Evolutionary conservation across 495 filamentous ascomycete species (phyloP).

Genomic region (Pseudoneurospora amorphoporcata): DNA sequence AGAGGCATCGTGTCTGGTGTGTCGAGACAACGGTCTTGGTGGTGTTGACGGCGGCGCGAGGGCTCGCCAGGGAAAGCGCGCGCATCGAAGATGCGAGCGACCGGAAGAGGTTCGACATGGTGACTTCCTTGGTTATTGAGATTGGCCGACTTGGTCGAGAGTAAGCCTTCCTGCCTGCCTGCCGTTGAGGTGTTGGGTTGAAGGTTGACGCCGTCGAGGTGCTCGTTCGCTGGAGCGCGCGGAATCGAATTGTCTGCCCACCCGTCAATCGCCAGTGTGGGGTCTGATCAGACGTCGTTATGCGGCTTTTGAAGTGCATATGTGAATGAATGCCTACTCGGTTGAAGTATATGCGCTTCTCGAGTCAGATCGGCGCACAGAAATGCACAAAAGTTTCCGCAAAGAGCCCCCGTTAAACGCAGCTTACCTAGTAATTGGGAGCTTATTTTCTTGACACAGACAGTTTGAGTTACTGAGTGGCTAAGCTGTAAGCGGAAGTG

Average conservation of each 20-base stretch:
- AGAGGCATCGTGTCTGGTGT: conserved; percentile 23
- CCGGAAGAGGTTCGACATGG: neutral
- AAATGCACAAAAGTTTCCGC: neutral
- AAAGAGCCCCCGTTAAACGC: neutral
- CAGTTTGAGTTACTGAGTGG: neutral
- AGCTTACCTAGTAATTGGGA: neutral
- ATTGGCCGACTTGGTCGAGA: neutral
- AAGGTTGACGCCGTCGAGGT: neutral
- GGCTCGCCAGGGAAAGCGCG: conserved; percentile 26
- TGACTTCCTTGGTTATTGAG: neutral
- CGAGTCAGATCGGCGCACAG: neutral
- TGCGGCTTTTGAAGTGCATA: neutral
- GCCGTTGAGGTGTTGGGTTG: neutral
- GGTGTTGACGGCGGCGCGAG: conserved; percentile 1
- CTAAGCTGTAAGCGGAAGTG: neutral
- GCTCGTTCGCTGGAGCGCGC: neutral
- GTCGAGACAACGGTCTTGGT: conserved; percentile 3
- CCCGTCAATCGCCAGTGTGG: neutral
- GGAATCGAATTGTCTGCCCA: neutral
- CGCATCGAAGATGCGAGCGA: conserved; percentile 39
- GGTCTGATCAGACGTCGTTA: neutral
- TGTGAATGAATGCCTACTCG: neutral
- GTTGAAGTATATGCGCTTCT: neutral
- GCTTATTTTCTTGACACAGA: neutral
- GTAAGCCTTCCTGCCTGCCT: neutral